phyloP scores from a whole-genome alignment of 1,284 basidiomycete species.

The Phlebopus sp. region DNA sequence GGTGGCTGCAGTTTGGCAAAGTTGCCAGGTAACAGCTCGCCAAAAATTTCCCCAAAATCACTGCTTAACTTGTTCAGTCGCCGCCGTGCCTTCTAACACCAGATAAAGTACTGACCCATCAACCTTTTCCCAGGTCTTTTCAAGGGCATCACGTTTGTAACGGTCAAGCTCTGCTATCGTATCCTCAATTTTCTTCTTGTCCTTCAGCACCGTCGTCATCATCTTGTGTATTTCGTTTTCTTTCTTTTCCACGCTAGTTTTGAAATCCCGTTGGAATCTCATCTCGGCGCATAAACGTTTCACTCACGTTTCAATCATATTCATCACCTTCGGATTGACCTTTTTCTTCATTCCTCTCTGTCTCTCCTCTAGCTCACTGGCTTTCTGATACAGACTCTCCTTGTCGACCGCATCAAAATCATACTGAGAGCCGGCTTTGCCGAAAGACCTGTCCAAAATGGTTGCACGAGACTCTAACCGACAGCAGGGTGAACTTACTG shows the following conservation, averaged over 20 bases:
- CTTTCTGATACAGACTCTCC: constrained; percentile 59
- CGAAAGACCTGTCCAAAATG: constrained; percentile 61
- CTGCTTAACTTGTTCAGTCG: constrained; percentile 38
- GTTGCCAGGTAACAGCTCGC: constrained; percentile 93
- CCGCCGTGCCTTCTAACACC: neutral
- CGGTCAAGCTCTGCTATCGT: constrained; percentile 93
- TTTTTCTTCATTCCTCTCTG: constrained; percentile 93
- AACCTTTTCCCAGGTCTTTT: constrained; percentile 96
- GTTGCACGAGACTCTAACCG: neutral
- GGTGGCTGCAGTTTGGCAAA: constrained; percentile 94
- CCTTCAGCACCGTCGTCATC: constrained; percentile 86
- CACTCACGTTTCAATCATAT: constrained; percentile 90
- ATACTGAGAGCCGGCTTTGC: constrained; percentile 78
- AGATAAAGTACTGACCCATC: constrained; percentile 59
- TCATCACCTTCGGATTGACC: constrained; percentile 93
- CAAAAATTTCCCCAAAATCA: constrained; percentile 97
- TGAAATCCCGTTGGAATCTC: neutral
- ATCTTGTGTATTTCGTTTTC: constrained; percentile 87
- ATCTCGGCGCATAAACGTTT: neutral
- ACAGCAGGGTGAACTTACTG: constrained; percentile 43
- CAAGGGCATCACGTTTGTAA: constrained; percentile 91
- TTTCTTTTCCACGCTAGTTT: constrained; percentile 87
- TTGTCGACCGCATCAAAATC: constrained; percentile 82
- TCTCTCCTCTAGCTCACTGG: constrained; percentile 74
- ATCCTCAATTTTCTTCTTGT: constrained; percentile 94